phyloP scores from a whole-genome alignment of 2,329 filamentous ascomycete genomes.

The Byssochlamys sp. region DNA sequence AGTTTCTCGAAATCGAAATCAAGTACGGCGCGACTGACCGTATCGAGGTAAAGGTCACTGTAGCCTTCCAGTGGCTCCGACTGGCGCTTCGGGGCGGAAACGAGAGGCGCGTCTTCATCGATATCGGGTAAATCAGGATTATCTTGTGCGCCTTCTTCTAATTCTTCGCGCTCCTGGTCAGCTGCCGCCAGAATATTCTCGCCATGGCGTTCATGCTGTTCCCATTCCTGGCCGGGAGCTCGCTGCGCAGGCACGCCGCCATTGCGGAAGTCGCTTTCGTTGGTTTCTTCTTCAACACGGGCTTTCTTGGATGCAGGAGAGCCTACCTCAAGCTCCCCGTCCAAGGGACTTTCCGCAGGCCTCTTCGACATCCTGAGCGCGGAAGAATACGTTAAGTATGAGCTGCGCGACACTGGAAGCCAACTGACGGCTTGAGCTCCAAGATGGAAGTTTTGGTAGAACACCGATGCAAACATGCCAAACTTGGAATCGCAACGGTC shows the following conservation, averaged over 20 bases:
- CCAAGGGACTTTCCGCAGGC: conserved; percentile 36
- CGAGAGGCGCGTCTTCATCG: conserved; percentile 28
- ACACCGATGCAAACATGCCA: conserved; percentile 19
- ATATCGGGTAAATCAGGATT: conserved; percentile 19
- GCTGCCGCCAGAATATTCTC: conserved; percentile 46
- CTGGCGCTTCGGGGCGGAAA: conserved; percentile 50
- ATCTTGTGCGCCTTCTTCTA: conserved; percentile 24
- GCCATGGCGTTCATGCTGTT: conserved; percentile 27
- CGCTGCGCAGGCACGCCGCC: conserved; percentile 17
- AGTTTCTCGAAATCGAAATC: conserved; percentile 99
- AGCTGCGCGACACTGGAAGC: not conserved
- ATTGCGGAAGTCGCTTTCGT: conserved; percentile 16
- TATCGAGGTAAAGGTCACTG: conserved; percentile 92
- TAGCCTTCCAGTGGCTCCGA: conserved; percentile 76
- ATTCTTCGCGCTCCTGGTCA: conserved; percentile 57
- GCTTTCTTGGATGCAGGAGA: conserved; percentile 39
- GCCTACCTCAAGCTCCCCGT: conserved; percentile 21
- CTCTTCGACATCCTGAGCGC: conserved; percentile 36
- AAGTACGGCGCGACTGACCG: conserved; percentile 80
- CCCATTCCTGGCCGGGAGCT: conserved; percentile 21
- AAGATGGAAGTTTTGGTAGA: conserved; percentile 8
- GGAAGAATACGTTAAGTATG: conserved; percentile 5
- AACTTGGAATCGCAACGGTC: conserved; percentile 8
- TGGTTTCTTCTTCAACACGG: conserved; percentile 29
- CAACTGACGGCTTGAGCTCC: not conserved